Base-by-base conservation (phyloP, 2,329 filamentous ascomycete species). In the Fusarium sp. region DNA sequence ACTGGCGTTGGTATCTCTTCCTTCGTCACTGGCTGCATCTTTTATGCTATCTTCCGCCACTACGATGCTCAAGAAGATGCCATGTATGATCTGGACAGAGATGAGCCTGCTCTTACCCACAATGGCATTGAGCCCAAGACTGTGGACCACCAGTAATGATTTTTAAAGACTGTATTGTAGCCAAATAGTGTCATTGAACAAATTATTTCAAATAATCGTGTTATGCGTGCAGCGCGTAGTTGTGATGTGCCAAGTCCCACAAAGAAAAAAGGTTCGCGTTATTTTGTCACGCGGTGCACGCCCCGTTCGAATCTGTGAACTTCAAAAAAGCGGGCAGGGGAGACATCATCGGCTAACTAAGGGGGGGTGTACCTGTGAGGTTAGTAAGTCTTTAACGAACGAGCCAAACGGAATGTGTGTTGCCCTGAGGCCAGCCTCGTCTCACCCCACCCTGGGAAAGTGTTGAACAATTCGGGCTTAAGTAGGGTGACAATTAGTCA, bases 1-100 rank as follows among this genome's bases (percentile, higher is more conserved):
- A 84, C 85, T 31, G 88, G 88, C 26, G 81, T 92, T n/a, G 86
- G 86, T 10, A 76, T 82, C 60, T 84, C 85, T 22, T 86, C 87
- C 2, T 85, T 85, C 60, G 35, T 83, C 5, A 83, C 85, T 7
- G 88, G 88, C 28, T 81, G 84, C 36, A 70, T 87, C 63, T 92
- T 92, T 81, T 91, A 84, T 80, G 57, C 61, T 58, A 66, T 80
- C 6, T 84, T 83, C 79, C 79, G 79, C 55, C 82, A 83, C 70
- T 84, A 84, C 33, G 82, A 84, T 67, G 72, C 64, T 0, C 69
- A 81, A 24, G 82, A 84, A 69, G 83, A 84, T 51, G 75, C 79
- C 64, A 83, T 83, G 81, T 83, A 82, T 33, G 82, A 81, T 6
- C 73, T 84, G 18, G 82, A 84, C 28, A 79, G 82, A 24, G 80